Percentiles rank a stretch among this genome's conserved stretches.
These are phyloP conservation scores for Petunia secreta DNA, from an alignment of 257 asterid species.

Conservation along the genomic window DNA sequence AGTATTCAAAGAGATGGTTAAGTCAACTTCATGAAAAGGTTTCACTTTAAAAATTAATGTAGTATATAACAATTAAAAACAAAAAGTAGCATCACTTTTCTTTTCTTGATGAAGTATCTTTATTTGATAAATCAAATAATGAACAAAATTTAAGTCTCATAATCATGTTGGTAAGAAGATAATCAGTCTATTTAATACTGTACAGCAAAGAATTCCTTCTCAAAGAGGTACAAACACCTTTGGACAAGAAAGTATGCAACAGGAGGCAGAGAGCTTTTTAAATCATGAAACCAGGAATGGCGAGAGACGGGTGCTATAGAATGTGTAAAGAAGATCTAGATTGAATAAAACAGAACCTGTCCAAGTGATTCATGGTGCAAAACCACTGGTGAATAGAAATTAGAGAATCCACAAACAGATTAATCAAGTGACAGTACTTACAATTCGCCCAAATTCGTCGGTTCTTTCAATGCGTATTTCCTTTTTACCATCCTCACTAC, in stretches of 20 bases:
- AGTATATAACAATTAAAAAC: neutral
- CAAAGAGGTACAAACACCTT: neutral
- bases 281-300: neutral
- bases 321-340: neutral
- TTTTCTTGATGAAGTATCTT: too few relatives aligned
- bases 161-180: neutral
- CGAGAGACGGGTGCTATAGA: neutral
- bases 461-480: constrained; percentile 92
- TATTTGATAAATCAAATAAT: neutral
- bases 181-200: neutral
- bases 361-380: neutral
- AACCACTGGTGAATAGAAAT: neutral
- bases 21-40: neutral
- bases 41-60: neutral
- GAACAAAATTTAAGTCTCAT: neutral
- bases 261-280: neutral
- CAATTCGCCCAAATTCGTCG: constrained; percentile 92
- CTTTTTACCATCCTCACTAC: constrained; percentile 60
- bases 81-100: neutral
- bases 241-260: neutral
- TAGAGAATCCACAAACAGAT: constrained; percentile 21
- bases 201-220: neutral
- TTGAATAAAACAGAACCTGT: neutral
- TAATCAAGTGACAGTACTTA: constrained; percentile 47
- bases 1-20: neutral